phyloP scores from a whole-genome alignment of 2,329 filamentous ascomycete genomes.

The Fusarium longipes region DNA sequence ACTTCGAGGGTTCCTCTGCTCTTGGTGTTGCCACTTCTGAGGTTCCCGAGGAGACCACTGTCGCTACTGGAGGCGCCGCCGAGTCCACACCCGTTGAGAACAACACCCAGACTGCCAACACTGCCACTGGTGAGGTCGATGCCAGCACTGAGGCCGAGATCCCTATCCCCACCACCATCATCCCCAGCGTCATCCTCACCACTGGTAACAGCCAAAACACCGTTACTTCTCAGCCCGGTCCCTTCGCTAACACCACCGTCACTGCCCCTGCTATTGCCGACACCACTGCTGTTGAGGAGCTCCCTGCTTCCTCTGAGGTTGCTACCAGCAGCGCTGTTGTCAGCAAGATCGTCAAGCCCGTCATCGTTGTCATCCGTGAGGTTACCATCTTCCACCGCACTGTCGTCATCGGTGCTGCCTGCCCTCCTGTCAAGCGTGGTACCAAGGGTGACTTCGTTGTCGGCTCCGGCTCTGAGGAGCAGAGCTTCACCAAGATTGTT shows the following conservation, averaged over 20 bases:
- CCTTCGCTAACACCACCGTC: slow-evolving; percentile 39
- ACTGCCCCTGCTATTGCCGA: slow-evolving; percentile 20
- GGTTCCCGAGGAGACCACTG: slow-evolving; percentile 9
- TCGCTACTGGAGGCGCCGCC: slow-evolving; percentile 7
- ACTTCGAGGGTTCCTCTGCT: slow-evolving; percentile 18
- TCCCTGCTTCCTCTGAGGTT: slow-evolving; percentile 24
- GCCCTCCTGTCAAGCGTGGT: slow-evolving; percentile 41
- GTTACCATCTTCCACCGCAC: slow-evolving; percentile 42
- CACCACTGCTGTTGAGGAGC: slow-evolving; percentile 16
- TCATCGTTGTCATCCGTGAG: slow-evolving; percentile 39
- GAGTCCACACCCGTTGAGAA: slow-evolving; percentile 22
- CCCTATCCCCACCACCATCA: slow-evolving; percentile 30
- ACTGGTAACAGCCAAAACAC: slow-evolving; percentile 32
- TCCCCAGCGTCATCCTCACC: slow-evolving; percentile 38
- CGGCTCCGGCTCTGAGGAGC: slow-evolving; percentile 33
- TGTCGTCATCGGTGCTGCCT: slow-evolving; percentile 43
- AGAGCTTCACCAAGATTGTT: slow-evolving; percentile 37
- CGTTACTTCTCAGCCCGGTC: slow-evolving; percentile 21
- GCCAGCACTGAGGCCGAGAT: slow-evolving; percentile 16
- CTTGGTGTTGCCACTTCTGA: slow-evolving; percentile 33
- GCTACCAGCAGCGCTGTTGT: slow-evolving; percentile 32
- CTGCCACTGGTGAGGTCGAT: slow-evolving; percentile 25
- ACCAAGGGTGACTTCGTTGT: slow-evolving; percentile 40
- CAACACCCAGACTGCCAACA: slow-evolving; percentile 26
- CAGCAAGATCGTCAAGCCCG: slow-evolving; percentile 33